Evolutionary conservation across 805 yeast species (phyloP), one percentile per base, ranked within the genome.

Genomic region (Candida bentonensis): DNA sequence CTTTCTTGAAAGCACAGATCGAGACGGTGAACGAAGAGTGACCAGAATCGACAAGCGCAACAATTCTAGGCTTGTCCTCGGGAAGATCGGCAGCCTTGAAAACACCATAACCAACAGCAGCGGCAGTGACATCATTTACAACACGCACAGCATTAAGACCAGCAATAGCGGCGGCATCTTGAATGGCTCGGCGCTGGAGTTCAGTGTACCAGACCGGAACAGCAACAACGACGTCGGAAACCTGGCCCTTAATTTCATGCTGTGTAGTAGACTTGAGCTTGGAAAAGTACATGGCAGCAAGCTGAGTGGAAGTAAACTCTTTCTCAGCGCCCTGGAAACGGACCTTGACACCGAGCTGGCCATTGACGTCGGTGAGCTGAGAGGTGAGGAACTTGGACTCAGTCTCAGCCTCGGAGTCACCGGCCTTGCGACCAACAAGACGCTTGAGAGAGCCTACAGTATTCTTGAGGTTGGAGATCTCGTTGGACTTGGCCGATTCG

Each of bases 81-180:
- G 97, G 96, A 59, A 92, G 74, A 62, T 89, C 96, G 53, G 83
- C 76, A 44, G 59, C 56, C 77, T 92, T 88, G 82, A 92, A 92
- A 49, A 92, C 96, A 73, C 98, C 98, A 72, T 92, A 94, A 57
- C 96, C 94, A 53, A 92, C 95, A 58, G 96, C 97, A 49, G 98
- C 98, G 49, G 98, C 97, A 47, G 97, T 88, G 53, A 84, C 81
- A 65, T 92, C 99, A 66, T 92, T 92, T 56, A 92, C 95, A 52
- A 92, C 79, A 76, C 98, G 84, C 48, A 92, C 96, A 49, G 98
- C 97, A 79, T 92, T 92, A 61, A 92, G 75, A 51, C 95, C 95
- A 48, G 98, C 97, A 63, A 92, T 83, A 63, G 74, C 76, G 60
- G 95, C 89, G 47, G 98, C 96, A 63, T 92, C 97, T 49, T 86